phyloP scores from a whole-genome alignment of 495 filamentous ascomycete genomes.

The Physcia stellaris region DNA sequence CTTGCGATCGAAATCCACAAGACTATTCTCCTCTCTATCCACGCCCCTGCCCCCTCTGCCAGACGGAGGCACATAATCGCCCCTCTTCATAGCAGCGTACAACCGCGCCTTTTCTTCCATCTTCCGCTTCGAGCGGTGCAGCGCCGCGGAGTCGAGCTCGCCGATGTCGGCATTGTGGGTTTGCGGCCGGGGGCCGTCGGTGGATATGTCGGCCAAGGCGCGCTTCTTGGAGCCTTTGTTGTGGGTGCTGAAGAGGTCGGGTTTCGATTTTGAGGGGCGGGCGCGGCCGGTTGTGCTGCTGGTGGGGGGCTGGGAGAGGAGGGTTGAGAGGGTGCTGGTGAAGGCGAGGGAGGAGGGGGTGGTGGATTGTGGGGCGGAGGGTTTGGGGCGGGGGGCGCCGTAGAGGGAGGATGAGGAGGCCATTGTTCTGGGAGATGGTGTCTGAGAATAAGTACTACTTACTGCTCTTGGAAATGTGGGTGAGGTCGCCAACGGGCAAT shows the following conservation, averaged over 20 bases:
- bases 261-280: conserved; percentile 53
- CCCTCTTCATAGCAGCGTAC: conserved; percentile 74
- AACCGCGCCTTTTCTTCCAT: conserved; percentile 79
- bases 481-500: no score
- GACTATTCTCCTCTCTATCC: conserved; percentile 28
- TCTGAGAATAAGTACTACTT: no score
- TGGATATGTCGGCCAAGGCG: conserved; percentile 35
- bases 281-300: conserved; percentile 37
- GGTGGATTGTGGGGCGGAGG: conserved; percentile 24
- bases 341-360: conserved; percentile 60
- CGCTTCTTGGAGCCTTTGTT: conserved; percentile 59
- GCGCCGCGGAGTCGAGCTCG: conserved; percentile 28
- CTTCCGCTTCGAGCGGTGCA: conserved; percentile 52
- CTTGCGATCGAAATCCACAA: conserved; percentile 90
- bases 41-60: conserved; percentile 8
- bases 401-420: conserved; percentile 54
- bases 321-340: conserved; percentile 59
- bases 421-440: no score
- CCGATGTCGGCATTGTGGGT: conserved; percentile 29
- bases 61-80: conserved; percentile 38
- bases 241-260: conserved; percentile 55
- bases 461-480: no score
- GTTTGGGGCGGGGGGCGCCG: conserved; percentile 50
- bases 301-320: conserved; percentile 41
- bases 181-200: conserved; percentile 19